Base-by-base conservation (phyloP, 805 yeast genomes). In the Saccharomycopsis sp. region DNA sequence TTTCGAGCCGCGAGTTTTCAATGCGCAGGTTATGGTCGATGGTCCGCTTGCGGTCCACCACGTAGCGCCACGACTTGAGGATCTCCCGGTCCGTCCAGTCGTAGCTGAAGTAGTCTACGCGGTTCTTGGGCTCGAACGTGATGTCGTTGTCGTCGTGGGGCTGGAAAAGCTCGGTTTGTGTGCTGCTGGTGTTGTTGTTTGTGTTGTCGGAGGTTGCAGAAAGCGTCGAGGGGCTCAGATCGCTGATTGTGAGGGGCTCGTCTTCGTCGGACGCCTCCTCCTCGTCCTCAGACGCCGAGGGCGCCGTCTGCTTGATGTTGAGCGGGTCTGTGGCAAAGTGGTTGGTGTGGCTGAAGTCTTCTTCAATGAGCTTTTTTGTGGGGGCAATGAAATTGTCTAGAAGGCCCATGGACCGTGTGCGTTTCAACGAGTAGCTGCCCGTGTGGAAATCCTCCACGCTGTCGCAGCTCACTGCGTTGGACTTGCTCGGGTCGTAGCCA, bases 71-170 rank as follows among this genome's bases (percentile, higher is more conserved):
- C 34, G 97, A 89, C 62, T 89, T 89, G 12, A 96, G 89, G 34
- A 94, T 89, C 68, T 94, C 99, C 3, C 83, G 74, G 63, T 91
- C 98, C 65, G 90, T 89, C 99, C 99, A 94, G 69, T 94, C 79
- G 69, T 94, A 97, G 2, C 97, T 88, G 54, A 94, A 77, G 71
- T 94, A 94, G 73, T 94, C 99, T 7, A 94, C 99, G 68, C 91
- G 97, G 56, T 85, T 80, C 54, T 87, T 81, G 2, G 98, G 97
- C 66, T 87, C 94, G 64, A 82, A 81, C 55, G 80, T 80, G 41
- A 91, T 76, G 66, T 87, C 95, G 34, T 83, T 81, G 71, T 91
- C 97, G 71, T 91, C 97, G 65, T 86, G 94, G n/a, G 87, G 85
- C 24, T 71, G 61, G 20, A 72, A 57, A n/a, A 50, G 64, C 63